phyloP scores from a whole-genome alignment of 2,329 filamentous ascomycete genomes.

The Xylaria sp. region DNA sequence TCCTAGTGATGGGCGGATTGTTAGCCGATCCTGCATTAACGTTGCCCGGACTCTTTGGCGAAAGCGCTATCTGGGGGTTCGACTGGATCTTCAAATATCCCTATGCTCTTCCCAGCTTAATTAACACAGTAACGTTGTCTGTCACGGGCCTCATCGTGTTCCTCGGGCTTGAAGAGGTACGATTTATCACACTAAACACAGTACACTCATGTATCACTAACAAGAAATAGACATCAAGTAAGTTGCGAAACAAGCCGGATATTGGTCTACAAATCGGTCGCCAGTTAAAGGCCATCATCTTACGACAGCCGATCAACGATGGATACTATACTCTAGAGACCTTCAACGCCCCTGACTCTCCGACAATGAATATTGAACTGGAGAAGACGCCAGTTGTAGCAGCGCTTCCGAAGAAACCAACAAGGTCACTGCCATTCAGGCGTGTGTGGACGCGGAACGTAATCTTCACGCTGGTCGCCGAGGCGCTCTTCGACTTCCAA shows the following conservation, averaged over 20 bases:
- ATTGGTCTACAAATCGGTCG: constrained; percentile 54
- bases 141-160: constrained; percentile 65
- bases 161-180: constrained; percentile 74
- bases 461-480: constrained; percentile 66
- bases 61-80: constrained; percentile 67
- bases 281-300: constrained; percentile 49
- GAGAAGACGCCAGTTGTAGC: constrained; percentile 38
- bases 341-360: constrained; percentile 31
- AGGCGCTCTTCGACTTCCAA: constrained; percentile 78
- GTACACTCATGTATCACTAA: constrained; percentile 9
- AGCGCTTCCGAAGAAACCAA: constrained; percentile 49
- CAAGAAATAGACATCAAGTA: constrained; percentile 57
- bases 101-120: constrained; percentile 75
- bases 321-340: constrained; percentile 50
- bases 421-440: constrained; percentile 52
- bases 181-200: constrained; percentile 5
- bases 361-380: not conserved
- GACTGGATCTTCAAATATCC: constrained; percentile 74
- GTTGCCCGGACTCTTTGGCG: constrained; percentile 72
- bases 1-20: constrained; percentile 69
- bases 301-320: constrained; percentile 45
- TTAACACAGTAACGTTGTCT: constrained; percentile 71
- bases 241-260: constrained; percentile 59
- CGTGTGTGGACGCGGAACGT: constrained; percentile 62
- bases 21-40: constrained; percentile 73